A percentile compares a stretch with the other conserved stretches of the same genome.
These are phyloP conservation scores for Zoysia japonica DNA, from an alignment of 176 grass and related monocot species.

Conservation along the genomic window DNA sequence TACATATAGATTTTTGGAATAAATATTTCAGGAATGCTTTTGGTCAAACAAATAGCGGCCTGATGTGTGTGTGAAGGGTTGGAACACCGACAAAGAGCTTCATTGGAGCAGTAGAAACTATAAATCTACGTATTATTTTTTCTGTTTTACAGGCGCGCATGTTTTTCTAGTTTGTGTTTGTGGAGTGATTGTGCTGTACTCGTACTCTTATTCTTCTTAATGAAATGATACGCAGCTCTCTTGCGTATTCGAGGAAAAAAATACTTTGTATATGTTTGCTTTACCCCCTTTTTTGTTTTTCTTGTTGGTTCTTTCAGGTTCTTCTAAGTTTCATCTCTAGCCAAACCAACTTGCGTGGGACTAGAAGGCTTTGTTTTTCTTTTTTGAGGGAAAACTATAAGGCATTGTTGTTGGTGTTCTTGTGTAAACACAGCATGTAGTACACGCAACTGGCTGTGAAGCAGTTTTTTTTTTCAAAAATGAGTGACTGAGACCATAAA, in stretches of 20 bases:
- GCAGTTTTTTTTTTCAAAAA: conserved; percentile 5
- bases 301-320: not conserved
- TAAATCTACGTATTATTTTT: not conserved
- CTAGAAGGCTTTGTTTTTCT: not conserved
- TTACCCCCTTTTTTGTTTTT: not conserved
- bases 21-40: conserved; percentile 28
- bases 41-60: conserved; percentile 1
- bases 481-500: not conserved
- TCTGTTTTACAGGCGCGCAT: too few relatives aligned
- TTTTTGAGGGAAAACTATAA: too few relatives aligned
- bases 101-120: not conserved
- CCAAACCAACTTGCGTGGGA: not conserved
- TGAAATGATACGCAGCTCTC: too few relatives aligned
- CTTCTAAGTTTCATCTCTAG: not conserved
- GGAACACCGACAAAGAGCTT: not conserved
- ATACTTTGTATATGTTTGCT: not conserved
- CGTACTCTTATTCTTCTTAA: too few relatives aligned
- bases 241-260: not conserved
- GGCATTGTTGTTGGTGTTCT: too few relatives aligned
- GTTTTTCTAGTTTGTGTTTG: too few relatives aligned
- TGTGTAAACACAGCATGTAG: not conserved
- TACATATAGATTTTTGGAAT: conserved; percentile 14
- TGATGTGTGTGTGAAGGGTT: conserved; percentile 9
- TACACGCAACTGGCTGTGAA: conserved; percentile 13
- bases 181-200: too few relatives aligned